A percentile compares a stretch with the other conserved stretches of the same genome.
These are phyloP conservation scores for Phialocephala subalpina DNA, from an alignment of 2,329 filamentous ascomycete species.

Conservation along the genomic window DNA sequence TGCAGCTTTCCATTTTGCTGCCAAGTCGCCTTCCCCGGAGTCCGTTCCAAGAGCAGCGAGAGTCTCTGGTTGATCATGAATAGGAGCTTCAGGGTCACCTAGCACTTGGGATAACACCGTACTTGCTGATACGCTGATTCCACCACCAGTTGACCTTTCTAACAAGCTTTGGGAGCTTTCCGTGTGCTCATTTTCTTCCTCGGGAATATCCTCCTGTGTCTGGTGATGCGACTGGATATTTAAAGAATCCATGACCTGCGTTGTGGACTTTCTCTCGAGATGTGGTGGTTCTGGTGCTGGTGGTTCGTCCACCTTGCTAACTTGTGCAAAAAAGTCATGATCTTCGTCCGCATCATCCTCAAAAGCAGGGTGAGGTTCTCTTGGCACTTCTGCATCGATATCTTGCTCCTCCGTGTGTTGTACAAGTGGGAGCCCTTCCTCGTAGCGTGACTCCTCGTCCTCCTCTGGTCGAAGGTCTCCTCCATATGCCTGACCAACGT, in stretches of 20 bases:
- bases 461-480: slow-evolving; percentile 47
- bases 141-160: slow-evolving; percentile 35
- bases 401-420: slow-evolving; percentile 41
- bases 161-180: slow-evolving; percentile 31
- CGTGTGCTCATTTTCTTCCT: slow-evolving; percentile 26
- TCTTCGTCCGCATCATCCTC: slow-evolving; percentile 49
- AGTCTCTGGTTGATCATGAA: slow-evolving; percentile 38
- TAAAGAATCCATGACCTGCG: slow-evolving; percentile 67
- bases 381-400: slow-evolving; percentile 37
- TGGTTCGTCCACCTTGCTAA: slow-evolving; percentile 39
- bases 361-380: slow-evolving; percentile 45
- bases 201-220: slow-evolving; percentile 28
- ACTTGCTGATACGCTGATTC: slow-evolving; percentile 38
- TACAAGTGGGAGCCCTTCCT: slow-evolving; percentile 74
- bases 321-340: slow-evolving; percentile 65
- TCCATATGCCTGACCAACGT: slow-evolving; percentile 35
- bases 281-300: slow-evolving; percentile 24
- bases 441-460: slow-evolving; percentile 66
- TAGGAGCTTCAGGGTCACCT: slow-evolving; percentile 37
- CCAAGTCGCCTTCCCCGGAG: slow-evolving; percentile 65
- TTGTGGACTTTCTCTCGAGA: slow-evolving; percentile 75
- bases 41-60: slow-evolving; percentile 44
- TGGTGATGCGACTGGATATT: slow-evolving; percentile 44
- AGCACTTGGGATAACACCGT: slow-evolving; percentile 39
- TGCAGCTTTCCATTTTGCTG: slow-evolving; percentile 84